These are phyloP conservation scores for Yarrowia sp. DNA, from an alignment of 805 yeast genomes.

Conservation along the genomic window DNA sequence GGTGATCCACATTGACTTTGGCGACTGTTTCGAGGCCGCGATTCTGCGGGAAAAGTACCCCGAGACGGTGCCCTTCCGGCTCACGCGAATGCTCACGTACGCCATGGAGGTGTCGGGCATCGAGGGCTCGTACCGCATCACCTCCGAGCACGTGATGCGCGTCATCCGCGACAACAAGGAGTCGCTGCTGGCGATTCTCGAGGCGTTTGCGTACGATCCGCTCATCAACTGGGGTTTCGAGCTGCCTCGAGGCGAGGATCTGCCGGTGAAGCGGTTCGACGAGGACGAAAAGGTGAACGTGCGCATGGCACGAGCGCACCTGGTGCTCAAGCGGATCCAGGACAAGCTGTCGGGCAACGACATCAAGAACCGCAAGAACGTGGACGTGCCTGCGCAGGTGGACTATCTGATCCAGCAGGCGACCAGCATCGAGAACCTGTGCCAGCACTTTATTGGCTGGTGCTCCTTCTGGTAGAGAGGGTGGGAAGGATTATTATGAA, in stretches of 20 bases:
- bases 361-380: constrained; percentile 64
- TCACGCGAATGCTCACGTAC: constrained; percentile 93
- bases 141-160: constrained; percentile 96
- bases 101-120: constrained; percentile 99
- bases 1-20: constrained; percentile 96
- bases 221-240: constrained; percentile 98
- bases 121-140: constrained; percentile 94
- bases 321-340: constrained; percentile 84
- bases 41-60: constrained; percentile 95
- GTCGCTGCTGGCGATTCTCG: constrained; percentile 94
- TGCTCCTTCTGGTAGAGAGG: constrained; percentile 88
- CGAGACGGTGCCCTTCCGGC: constrained; percentile 94
- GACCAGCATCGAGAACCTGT: constrained; percentile 89
- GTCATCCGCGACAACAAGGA: constrained; percentile 91
- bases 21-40: constrained; percentile 99
- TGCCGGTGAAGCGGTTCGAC: constrained; percentile 46
- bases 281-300: constrained; percentile 66
- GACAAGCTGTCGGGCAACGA: constrained; percentile 94
- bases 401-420: constrained; percentile 94
- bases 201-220: constrained; percentile 98
- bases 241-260: constrained; percentile 49
- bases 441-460: constrained; percentile 99
- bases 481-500: background rate
- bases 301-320: constrained; percentile 84
- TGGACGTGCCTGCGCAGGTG: constrained; percentile 85